Conservation (phyloP, 495 filamentous ascomycete species). For the Xylaria scruposa region DNA sequence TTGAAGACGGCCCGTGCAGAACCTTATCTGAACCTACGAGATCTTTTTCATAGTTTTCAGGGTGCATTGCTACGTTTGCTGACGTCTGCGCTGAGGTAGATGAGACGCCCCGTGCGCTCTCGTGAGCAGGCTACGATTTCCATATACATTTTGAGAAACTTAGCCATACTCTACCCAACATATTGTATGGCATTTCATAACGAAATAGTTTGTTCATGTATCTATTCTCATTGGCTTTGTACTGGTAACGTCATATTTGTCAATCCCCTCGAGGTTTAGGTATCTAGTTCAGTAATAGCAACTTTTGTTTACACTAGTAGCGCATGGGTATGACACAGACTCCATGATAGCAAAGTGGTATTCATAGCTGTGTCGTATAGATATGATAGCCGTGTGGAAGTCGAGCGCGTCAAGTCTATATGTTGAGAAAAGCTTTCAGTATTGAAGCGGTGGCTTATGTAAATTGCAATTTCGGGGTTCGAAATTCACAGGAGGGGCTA, state of each 20-base stretch:
- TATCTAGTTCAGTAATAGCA: background rate
- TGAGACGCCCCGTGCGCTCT: background rate
- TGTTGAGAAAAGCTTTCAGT: background rate
- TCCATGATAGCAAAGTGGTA: background rate
- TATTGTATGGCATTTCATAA: background rate
- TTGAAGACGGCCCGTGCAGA: background rate
- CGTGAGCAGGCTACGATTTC: background rate
- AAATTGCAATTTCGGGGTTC: no score
- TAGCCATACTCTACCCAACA: background rate
- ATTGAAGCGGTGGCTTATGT: no score
- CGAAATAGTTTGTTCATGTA: background rate
- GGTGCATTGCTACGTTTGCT: background rate
- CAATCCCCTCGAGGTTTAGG: background rate
- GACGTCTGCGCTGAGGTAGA: background rate
- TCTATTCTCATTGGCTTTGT: background rate
- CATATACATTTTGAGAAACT: background rate
- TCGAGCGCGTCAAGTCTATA: background rate
- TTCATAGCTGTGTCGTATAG: background rate
- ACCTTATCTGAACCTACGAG: background rate
- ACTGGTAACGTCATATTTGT: background rate
- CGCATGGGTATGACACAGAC: background rate
- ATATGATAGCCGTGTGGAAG: background rate
- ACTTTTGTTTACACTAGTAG: background rate
- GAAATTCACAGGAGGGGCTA: no score
- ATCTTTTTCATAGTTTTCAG: background rate